Percentiles rank a stretch among this genome's conserved stretches.
phyloP scores from a whole-genome alignment of 495 filamentous ascomycete genomes.

The Aspergillus ostianus region DNA sequence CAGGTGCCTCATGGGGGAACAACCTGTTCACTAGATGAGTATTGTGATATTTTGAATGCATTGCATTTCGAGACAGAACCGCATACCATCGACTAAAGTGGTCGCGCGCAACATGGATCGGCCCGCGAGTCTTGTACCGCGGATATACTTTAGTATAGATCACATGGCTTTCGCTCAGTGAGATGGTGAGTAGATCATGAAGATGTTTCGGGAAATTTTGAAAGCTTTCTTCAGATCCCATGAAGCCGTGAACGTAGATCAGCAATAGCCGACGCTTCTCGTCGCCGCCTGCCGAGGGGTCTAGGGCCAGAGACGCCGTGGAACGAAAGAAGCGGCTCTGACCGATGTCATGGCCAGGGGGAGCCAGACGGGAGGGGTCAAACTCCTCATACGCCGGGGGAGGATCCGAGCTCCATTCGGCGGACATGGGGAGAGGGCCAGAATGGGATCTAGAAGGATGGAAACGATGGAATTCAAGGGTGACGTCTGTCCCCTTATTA shows the following conservation, averaged over 20 bases:
- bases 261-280: slow-evolving; percentile 63
- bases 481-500: background rate
- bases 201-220: slow-evolving; percentile 84
- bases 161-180: slow-evolving; percentile 67
- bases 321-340: slow-evolving; percentile 4
- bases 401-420: background rate
- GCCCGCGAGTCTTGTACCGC: slow-evolving; percentile 77
- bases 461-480: too few relatives aligned
- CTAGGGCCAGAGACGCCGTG: background rate
- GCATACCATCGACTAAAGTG: slow-evolving; percentile 78
- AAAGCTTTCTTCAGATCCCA: slow-evolving; percentile 87
- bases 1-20: slow-evolving; percentile 68
- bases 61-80: background rate
- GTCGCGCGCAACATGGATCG: slow-evolving; percentile 69
- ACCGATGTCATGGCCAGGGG: background rate
- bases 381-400: background rate
- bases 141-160: slow-evolving; percentile 93
- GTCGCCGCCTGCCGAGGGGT: background rate
- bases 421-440: background rate
- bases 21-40: slow-evolving; percentile 49
- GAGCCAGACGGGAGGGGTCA: background rate
- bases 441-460: too few relatives aligned
- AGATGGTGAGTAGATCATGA: slow-evolving; percentile 69
- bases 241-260: slow-evolving; percentile 90
- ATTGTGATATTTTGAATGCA: background rate